Evolutionary conservation across 2,329 filamentous ascomycete genomes (phyloP).

Genomic region (Lasiodiplodia theobromae): DNA sequence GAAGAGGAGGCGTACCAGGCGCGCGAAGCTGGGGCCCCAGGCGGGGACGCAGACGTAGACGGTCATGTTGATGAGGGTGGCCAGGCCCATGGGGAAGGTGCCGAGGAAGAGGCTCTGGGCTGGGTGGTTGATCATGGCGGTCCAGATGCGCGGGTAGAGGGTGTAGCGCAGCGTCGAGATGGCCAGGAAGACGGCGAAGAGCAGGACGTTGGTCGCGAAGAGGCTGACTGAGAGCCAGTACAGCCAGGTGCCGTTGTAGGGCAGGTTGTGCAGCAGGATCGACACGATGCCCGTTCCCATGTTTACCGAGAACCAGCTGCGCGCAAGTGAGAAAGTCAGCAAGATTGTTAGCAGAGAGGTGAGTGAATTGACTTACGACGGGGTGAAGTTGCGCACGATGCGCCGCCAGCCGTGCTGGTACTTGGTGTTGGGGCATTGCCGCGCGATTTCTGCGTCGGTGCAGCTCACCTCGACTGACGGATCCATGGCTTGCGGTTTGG

Average conservation of each 20-base stretch:
- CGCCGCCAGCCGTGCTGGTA: conserved; percentile 40
- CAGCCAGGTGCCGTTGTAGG: conserved; percentile 64
- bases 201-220: conserved; percentile 62
- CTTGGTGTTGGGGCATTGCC: conserved; percentile 7
- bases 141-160: conserved; percentile 69
- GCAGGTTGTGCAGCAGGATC: conserved; percentile 66
- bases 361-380: conserved; percentile 33
- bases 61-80: conserved; percentile 70
- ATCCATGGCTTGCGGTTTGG: not conserved
- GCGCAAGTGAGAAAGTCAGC: not conserved
- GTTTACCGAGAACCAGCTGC: conserved; percentile 33
- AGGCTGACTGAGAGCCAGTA: conserved; percentile 64
- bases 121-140: conserved; percentile 67
- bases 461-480: not conserved
- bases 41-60: conserved; percentile 61
- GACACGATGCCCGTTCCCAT: conserved; percentile 71
- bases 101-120: conserved; percentile 69
- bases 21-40: conserved; percentile 62
- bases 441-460: not conserved
- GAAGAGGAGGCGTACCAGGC: conserved; percentile 47
- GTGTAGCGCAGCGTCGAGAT: conserved; percentile 65
- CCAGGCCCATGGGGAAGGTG: conserved; percentile 69
- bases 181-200: conserved; percentile 61
- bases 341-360: no score
- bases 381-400: conserved; percentile 47